Conservation (phyloP, 306 rosid species). For the Calophaca sinica region DNA sequence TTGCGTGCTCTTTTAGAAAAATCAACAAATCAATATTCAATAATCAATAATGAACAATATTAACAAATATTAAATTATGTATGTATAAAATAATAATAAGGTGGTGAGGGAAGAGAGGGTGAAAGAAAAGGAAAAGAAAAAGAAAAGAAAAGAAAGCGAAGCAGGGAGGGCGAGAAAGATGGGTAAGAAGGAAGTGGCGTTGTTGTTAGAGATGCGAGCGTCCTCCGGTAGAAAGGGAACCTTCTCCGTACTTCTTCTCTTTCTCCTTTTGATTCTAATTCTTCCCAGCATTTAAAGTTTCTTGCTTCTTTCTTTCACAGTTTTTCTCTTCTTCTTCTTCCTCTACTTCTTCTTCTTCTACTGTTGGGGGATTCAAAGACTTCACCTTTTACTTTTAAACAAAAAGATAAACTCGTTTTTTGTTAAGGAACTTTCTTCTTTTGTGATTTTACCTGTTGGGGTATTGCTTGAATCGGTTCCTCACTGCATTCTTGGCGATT, state of each 20-base stretch:
- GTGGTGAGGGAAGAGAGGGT: constrained; percentile 39
- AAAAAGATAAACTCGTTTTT: constrained; percentile 10
- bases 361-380: constrained; percentile 36
- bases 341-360: constrained; percentile 38
- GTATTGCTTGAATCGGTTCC: constrained; percentile 59
- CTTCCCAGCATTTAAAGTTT: constrained; percentile 66
- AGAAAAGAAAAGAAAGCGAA: constrained; percentile 26
- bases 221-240: constrained; percentile 74
- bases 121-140: constrained; percentile 40
- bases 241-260: constrained; percentile 78
- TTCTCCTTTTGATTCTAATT: constrained; percentile 75
- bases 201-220: constrained; percentile 74
- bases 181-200: constrained; percentile 55
- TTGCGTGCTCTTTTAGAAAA: constrained; percentile 47
- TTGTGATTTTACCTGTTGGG: constrained; percentile 44
- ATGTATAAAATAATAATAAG: constrained; percentile 26
- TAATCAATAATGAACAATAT: neutral
- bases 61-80: neutral
- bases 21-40: neutral
- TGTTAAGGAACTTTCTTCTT: constrained; percentile 41
- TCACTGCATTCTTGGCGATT: constrained; percentile 62
- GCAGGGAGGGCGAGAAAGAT: constrained; percentile 43
- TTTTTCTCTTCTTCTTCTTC: constrained; percentile 29
- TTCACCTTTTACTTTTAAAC: constrained; percentile 31
- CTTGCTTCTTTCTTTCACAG: constrained; percentile 20